Conservation (phyloP, 257 asterid genomes). For the Salvia hispanica region DNA sequence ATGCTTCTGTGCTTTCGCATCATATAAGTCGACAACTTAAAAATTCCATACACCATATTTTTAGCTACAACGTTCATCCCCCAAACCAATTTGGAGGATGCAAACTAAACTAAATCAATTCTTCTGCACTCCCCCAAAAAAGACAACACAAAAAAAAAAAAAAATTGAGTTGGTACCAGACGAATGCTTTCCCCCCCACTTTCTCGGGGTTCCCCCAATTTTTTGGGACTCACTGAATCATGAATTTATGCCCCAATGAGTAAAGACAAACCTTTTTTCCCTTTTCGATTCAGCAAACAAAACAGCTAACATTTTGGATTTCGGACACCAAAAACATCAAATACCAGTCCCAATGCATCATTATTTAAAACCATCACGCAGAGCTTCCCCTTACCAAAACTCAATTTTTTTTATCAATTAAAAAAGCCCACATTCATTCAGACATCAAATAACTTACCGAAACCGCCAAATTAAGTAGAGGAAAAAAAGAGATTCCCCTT, state of each 20-base stretch:
- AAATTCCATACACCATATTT: not conserved
- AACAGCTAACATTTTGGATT: constrained; percentile 29
- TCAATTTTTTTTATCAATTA: constrained; percentile 22
- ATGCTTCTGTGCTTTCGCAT: constrained; percentile 6
- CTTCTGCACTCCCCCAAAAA: not conserved
- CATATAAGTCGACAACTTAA: constrained; percentile 21
- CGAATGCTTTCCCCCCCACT: constrained; percentile 1
- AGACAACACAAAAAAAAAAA: too few species aligned
- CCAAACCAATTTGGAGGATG: constrained; percentile 3
- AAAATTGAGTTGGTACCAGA: not conserved
- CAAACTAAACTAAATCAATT: constrained; percentile 4
- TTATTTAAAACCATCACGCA: constrained; percentile 2
- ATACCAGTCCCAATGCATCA: constrained; percentile 34
- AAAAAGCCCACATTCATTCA: constrained; percentile 18
- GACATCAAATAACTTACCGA: not conserved
- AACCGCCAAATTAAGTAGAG: constrained; percentile 26
- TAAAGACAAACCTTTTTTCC: constrained; percentile 10
- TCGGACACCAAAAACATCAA: constrained; percentile 31
- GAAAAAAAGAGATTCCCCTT: not conserved
- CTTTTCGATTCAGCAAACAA: constrained; percentile 32
- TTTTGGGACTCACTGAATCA: constrained; percentile 32
- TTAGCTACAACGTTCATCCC: not conserved
- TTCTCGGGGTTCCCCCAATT: constrained; percentile 24
- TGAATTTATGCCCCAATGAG: constrained; percentile 27
- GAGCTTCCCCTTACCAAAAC: constrained; percentile 32